Evolutionary conservation across 73 alveolate species (phyloP), one percentile per base, ranked within the genome.

Genomic region (Breviolum minutum): DNA sequence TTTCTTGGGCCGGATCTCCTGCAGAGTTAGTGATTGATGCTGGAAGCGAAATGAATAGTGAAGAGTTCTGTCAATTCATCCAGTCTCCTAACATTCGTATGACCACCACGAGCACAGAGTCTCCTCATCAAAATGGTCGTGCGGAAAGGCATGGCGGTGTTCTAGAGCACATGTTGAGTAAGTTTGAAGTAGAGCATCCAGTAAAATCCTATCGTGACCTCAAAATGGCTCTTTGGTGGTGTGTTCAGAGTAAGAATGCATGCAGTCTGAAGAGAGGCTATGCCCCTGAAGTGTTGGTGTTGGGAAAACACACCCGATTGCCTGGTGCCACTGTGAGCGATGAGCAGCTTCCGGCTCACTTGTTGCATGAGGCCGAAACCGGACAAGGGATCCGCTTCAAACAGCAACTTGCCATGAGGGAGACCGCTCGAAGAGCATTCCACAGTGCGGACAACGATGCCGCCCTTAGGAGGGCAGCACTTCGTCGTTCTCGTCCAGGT

Each of bases 281-380:
- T 29, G 61, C 86, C 86, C 86, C 86, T 7, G 86, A 76, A 76
- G 20, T 76, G 86, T 26, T 76, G n/a, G n/a, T n/a, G n/a, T n/a
- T n/a, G n/a, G n/a, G n/a, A n/a, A n/a, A n/a, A n/a, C n/a, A n/a
- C 24, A 17, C 17, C 74, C 17, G 74, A 17, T 11, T 66, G 24
- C 74, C 74, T 13, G 74, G 74, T 11, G 11, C 86, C 6, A 20
- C 29, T 6, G 63, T 76, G 9, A 76, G 86, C 63, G 86, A 76
- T 29, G 63, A 76, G 11, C 9, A 19, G 5, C 9, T 76, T 29
- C 86, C 86, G 6, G 24, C 86, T 27, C 86, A 76, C 63, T 5
- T 8, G 61, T 63, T 7, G 13, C 9, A 8, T 5, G 20, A 76
- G 63, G 29, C 8, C 30, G 29, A 26, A 63, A 76, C 63, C 86